Conservation (phyloP, 208 protist genomes). For the Trypanosoma theileri region DNA sequence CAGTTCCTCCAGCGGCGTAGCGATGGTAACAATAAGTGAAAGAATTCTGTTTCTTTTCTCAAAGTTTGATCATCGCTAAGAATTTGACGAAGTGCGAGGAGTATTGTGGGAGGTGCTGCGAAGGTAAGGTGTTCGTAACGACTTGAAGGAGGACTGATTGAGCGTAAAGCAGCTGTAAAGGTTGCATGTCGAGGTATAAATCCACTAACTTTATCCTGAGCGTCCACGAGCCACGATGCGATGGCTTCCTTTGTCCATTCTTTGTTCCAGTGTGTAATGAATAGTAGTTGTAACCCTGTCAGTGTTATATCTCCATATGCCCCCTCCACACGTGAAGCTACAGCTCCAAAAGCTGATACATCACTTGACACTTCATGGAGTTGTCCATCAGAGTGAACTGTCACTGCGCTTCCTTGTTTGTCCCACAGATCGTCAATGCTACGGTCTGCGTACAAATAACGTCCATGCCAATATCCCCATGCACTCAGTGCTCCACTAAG, state of each 20-base stretch:
- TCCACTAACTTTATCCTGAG: constrained; percentile 59
- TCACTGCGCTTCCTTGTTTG: constrained; percentile 24
- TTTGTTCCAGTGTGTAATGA: constrained; percentile 76
- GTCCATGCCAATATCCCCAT: constrained; percentile 44
- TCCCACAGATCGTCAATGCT: constrained; percentile 53
- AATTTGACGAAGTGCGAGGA: constrained; percentile 63
- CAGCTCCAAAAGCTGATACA: constrained; percentile 41
- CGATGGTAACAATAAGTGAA: constrained; percentile 49
- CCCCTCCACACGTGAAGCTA: constrained; percentile 72
- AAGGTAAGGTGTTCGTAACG: constrained; percentile 60
- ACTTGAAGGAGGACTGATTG: constrained; percentile 35
- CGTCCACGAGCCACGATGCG: constrained; percentile 67
- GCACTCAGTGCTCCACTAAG: constrained; percentile 69
- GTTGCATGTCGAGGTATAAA: constrained; percentile 61
- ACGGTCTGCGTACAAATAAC: constrained; percentile 43
- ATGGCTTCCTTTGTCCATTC: constrained; percentile 77
- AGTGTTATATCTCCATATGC: constrained; percentile 56
- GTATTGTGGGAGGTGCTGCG: constrained; percentile 58
- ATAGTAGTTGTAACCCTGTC: constrained; percentile 69
- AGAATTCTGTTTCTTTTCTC: constrained; percentile 49
- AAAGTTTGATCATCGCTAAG: constrained; percentile 41
- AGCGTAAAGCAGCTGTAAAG: constrained; percentile 42
- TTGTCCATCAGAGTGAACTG: constrained; percentile 19
- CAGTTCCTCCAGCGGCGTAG: constrained; percentile 64
- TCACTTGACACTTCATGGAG: constrained; percentile 26